A percentile compares a stretch with the other conserved stretches of the same genome.
phyloP scores from a whole-genome alignment of 106 monocot genomes.

The Dendrobium chrysotoxum region DNA sequence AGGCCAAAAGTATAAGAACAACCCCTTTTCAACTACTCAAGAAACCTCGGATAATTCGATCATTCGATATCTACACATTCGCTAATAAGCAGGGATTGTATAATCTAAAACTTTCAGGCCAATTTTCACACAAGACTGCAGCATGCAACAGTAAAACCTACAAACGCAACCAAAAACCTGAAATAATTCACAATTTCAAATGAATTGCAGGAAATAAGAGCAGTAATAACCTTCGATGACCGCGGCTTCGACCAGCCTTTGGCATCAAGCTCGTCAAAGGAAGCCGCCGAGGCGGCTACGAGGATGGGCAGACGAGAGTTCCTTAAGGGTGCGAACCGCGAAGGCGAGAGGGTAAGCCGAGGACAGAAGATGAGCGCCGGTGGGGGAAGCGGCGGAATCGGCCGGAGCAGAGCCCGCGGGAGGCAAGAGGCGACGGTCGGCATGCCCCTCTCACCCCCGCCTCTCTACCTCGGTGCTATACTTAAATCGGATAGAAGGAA shows the following conservation, averaged over 20 bases:
- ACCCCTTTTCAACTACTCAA: no score
- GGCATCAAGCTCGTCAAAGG: constrained; percentile 37
- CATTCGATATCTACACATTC: not conserved
- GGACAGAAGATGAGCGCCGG: constrained; percentile 10
- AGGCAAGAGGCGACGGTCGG: constrained; percentile 42
- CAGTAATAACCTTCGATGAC: constrained; percentile 34
- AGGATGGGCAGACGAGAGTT: not conserved
- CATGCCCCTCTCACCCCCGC: constrained; percentile 29
- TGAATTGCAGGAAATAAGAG: not conserved
- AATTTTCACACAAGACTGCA: not conserved
- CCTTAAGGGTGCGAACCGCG: not conserved
- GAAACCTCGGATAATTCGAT: no score
- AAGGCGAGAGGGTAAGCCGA: constrained; percentile 26
- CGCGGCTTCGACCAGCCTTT: constrained; percentile 13
- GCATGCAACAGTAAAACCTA: not conserved
- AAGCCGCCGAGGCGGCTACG: constrained; percentile 16
- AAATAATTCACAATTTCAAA: not conserved
- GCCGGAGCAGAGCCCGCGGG: constrained; percentile 21
- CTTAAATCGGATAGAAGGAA: no score
- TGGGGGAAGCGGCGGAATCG: not conserved
- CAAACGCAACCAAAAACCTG: not conserved
- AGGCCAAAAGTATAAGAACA: not conserved
- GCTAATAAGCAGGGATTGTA: not conserved
- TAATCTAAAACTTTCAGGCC: not conserved
- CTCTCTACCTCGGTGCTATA: not conserved